phyloP scores from a whole-genome alignment of 2,329 filamentous ascomycete genomes.

The Berkeleyomyces rouxiae region DNA sequence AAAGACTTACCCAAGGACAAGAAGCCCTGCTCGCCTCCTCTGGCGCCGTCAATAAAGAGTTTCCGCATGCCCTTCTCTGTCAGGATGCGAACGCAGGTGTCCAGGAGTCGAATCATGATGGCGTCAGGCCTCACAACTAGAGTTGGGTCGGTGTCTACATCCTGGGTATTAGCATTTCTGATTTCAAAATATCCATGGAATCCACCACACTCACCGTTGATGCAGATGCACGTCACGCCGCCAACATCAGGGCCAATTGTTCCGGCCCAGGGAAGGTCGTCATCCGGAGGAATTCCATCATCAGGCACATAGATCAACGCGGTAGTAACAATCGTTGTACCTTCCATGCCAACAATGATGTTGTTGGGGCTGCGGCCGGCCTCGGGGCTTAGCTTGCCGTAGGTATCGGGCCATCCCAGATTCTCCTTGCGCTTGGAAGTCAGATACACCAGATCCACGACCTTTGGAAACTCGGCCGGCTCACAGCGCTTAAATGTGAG shows the following conservation, averaged over 20 bases:
- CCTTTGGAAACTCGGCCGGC: conserved; percentile 28
- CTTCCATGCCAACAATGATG: conserved; percentile 36
- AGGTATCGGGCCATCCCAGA: conserved; percentile 44
- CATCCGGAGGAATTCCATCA: conserved; percentile 28
- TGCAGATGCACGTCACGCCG: conserved; percentile 44
- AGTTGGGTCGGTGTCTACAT: conserved; percentile 28
- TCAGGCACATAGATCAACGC: conserved; percentile 37
- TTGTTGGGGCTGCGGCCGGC: conserved; percentile 29
- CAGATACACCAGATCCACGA: conserved; percentile 33
- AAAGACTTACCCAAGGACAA: conserved; percentile 32
- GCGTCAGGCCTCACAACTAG: conserved; percentile 30
- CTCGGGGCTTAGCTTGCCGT: conserved; percentile 28
- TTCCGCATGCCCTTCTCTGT: conserved; percentile 33
- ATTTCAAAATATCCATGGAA: conserved; percentile 9
- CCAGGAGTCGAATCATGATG: conserved; percentile 36
- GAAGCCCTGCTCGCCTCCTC: conserved; percentile 32
- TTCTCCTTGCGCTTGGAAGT: conserved; percentile 30
- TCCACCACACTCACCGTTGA: conserved; percentile 29
- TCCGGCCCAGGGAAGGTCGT: conserved; percentile 39
- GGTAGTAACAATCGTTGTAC: conserved; percentile 31
- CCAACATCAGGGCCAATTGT: conserved; percentile 35
- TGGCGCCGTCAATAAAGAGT: conserved; percentile 40
- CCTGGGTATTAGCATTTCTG: not conserved
- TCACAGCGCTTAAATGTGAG: conserved; percentile 30
- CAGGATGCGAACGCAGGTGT: conserved; percentile 33